These are phyloP conservation scores for Colletotrichum cereale DNA, from an alignment of 2,329 filamentous ascomycete species.

Conservation along the genomic window DNA sequence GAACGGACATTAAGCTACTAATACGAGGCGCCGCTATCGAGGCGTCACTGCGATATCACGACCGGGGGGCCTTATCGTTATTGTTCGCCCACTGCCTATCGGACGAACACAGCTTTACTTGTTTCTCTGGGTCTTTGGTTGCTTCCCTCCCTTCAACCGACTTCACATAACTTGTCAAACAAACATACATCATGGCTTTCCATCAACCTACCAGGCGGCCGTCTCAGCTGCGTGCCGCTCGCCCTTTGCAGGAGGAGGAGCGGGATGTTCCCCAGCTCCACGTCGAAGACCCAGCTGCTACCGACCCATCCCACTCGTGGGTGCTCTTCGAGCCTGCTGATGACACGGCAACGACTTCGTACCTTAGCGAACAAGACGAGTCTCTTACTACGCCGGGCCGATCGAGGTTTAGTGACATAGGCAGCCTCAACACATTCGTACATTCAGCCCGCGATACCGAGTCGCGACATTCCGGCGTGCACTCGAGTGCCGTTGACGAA, in stretches of 20 bases:
- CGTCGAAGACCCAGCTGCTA: constrained; percentile 28
- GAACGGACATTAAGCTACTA: constrained; percentile 14
- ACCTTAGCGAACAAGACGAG: constrained; percentile 76
- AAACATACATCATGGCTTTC: constrained; percentile 63
- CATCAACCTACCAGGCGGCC: constrained; percentile 69
- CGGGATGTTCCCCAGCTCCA: constrained; percentile 47
- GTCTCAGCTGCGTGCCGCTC: constrained; percentile 60
- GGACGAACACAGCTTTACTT: constrained; percentile 24
- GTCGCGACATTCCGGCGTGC: constrained; percentile 54
- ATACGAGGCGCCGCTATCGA: constrained; percentile 24
- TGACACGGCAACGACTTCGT: constrained; percentile 70
- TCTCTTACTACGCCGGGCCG: constrained; percentile 75
- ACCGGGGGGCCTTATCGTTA: constrained; percentile 36
- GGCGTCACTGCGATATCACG: constrained; percentile 34
- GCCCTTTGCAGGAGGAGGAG: constrained; percentile 56
- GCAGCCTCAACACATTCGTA: constrained; percentile 78
- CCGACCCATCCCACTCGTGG: constrained; percentile 87
- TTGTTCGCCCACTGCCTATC: constrained; percentile 18
- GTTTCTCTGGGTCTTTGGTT: constrained; percentile 1
- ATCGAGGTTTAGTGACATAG: constrained; percentile 84
- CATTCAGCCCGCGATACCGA: constrained; percentile 68
- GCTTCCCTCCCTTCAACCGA: constrained; percentile 17
- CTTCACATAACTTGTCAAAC: constrained; percentile 12
- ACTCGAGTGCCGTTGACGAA: constrained; percentile 53
- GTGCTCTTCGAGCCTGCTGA: constrained; percentile 87